Conservation (phyloP, 345 rosid genomes). For the Eutrema yunnanense region DNA sequence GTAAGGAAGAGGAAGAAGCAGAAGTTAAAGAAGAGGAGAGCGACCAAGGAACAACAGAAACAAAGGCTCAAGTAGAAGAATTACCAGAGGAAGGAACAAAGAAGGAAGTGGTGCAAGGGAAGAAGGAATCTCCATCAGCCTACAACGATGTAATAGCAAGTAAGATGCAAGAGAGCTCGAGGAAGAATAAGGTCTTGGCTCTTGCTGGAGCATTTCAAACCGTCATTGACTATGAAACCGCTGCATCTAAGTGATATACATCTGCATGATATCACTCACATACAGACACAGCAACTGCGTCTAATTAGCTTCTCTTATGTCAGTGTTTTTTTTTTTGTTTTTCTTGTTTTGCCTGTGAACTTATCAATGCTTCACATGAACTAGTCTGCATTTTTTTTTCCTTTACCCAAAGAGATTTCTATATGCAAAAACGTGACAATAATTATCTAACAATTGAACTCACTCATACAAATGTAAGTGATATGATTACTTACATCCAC, state of each 20-base stretch:
- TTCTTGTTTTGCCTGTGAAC: slow-evolving; percentile 8
- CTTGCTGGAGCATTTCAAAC: slow-evolving; percentile 92
- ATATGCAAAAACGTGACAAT: slow-evolving; percentile 7
- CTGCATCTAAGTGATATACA: slow-evolving; percentile 37
- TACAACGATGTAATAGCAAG: slow-evolving; percentile 79
- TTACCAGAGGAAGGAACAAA: slow-evolving; percentile 28
- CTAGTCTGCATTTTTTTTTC: background rate
- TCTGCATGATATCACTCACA: slow-evolving; percentile 3
- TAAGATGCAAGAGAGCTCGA: slow-evolving; percentile 51
- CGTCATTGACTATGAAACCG: slow-evolving; percentile 73
- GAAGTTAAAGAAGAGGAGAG: slow-evolving; percentile 18
- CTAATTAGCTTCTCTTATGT: slow-evolving; percentile 15
- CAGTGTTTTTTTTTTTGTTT: slow-evolving; percentile 10
- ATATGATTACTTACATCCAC: slow-evolving; percentile 3
- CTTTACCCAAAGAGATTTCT: background rate
- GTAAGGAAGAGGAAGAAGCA: slow-evolving; percentile 10
- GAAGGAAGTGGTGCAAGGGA: slow-evolving; percentile 32
- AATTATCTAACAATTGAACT: background rate
- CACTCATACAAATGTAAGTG: background rate
- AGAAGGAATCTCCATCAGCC: slow-evolving; percentile 65
- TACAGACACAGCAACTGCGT: background rate
- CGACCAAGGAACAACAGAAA: slow-evolving; percentile 9
- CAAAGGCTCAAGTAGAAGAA: slow-evolving; percentile 42
- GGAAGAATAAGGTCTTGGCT: slow-evolving; percentile 80
- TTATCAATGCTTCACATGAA: background rate